Evolutionary conservation across 768 basidiomycete genomes (phyloP), one percentile per base, ranked within the genome.

Genomic region (Podaxis rugospora): DNA sequence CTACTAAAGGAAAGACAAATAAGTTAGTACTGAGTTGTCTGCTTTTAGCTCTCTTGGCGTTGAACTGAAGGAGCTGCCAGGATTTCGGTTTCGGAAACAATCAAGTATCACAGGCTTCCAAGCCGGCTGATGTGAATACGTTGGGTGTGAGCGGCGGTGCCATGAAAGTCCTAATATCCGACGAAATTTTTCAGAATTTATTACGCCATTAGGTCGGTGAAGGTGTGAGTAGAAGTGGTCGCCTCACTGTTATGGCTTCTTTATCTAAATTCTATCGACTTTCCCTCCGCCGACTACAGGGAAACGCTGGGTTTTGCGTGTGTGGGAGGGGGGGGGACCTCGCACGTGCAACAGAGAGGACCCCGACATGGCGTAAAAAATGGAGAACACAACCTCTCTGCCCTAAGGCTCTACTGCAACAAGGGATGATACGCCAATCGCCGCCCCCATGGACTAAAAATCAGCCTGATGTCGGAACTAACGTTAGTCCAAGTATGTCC

Each of bases 211-310:
- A 32, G 40, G 40, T 18, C 40, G 3, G 40, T 42, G 40, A 42
- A 42, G 40, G n/a, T 42, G n/a, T 7, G 14, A 42, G 40, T 42
- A 42, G 13, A 11, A 18, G 40, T 42, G 32, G 32, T 9, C 7
- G 32, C 7, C 32, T 1, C 32, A 32, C 1, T 32, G 2, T 32
- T 9, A 9, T 32, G 7, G 0, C 7, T 32, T 32, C 32, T 2
- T 32, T 9, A 32, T 32, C 32, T 32, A 32, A 32, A 32, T 32
- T 55, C 40, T 13, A 3, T 35, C 11, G 21, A 23, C n/a, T 5
- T 23, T 49, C 47, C 53, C 40, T 55, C 46, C 57, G 57, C 57
- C 57, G 57, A 39, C 55, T 56, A 4, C 42, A 18, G 16, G 5
- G 42, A 44, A 2, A 18, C 7, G 16, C 18, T 44, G 18, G 18